A percentile compares a stretch with the other conserved stretches of the same genome.
Evolutionary conservation across 2,329 filamentous ascomycete species (phyloP).

Genomic region (Cercospora sp.): DNA sequence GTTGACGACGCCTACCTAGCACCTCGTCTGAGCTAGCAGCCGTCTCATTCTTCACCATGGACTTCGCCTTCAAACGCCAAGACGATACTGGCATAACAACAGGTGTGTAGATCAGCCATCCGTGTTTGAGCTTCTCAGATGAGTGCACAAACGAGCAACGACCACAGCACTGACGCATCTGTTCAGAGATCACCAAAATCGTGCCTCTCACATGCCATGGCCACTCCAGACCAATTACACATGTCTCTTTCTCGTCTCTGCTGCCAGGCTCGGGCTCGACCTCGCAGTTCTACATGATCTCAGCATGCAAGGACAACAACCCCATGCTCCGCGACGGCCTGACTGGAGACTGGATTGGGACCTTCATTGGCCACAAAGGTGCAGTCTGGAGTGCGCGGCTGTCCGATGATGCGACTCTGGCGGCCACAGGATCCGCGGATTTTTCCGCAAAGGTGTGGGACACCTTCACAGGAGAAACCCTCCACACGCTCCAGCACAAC

Average conservation of each 20-base stretch:
- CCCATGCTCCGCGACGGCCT: conserved; percentile 96
- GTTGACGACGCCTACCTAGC: background rate
- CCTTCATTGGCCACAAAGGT: conserved; percentile 96
- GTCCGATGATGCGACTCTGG: conserved; percentile 81
- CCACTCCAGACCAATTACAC: conserved; percentile 87
- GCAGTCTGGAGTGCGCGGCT: conserved; percentile 95
- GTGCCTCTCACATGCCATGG: conserved; percentile 93
- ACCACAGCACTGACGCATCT: too few species aligned
- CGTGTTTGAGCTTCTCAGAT: too few species aligned
- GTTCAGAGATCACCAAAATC: conserved; percentile 54
- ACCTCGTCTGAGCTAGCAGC: background rate
- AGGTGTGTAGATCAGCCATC: conserved; percentile 21
- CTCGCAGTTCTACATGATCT: conserved; percentile 77
- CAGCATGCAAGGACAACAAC: conserved; percentile 82
- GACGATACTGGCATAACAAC: conserved; percentile 36
- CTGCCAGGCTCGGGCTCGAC: conserved; percentile 45
- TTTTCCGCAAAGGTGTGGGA: conserved; percentile 95
- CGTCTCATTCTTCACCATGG: conserved; percentile 25
- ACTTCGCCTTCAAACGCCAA: conserved; percentile 40
- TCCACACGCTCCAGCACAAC: conserved; percentile 83
- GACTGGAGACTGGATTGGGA: conserved; percentile 97
- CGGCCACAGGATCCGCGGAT: conserved; percentile 91
- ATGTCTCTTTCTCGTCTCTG: conserved; percentile 83
- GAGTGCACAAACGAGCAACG: too few species aligned
- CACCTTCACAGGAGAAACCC: conserved; percentile 85